phyloP scores from a whole-genome alignment of 1,139 yeast species.

The Blastobotrys petasosporus region DNA sequence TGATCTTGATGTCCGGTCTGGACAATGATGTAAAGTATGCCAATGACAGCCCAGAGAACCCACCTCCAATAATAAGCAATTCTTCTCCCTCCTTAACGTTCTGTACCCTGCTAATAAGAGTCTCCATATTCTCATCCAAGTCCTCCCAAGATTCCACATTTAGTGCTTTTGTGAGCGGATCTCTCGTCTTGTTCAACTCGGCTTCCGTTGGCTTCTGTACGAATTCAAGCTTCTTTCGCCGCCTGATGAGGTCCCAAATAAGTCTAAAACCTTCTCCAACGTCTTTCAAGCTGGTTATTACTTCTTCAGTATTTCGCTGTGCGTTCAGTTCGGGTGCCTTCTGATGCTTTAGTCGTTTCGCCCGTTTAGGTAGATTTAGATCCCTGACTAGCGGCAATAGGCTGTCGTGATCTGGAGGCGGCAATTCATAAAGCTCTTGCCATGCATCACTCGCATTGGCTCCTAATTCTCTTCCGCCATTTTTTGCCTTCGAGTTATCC shows the following conservation, averaged over 20 bases:
- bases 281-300: conserved; percentile 6
- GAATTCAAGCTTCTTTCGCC: conserved; percentile 8
- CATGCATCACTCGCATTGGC: neutral
- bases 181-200: neutral
- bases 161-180: conserved; percentile 14
- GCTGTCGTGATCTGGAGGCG: conserved; percentile 9
- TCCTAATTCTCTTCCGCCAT: conserved; percentile 7
- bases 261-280: conserved; percentile 10
- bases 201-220: conserved; percentile 1
- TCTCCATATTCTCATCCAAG: conserved; percentile 24
- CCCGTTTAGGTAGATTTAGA: neutral
- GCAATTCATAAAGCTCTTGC: conserved; percentile 8
- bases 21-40: conserved; percentile 65
- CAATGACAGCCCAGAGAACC: conserved; percentile 77
- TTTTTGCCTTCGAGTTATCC: neutral
- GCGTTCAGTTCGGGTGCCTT: neutral
- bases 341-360: neutral
- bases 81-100: conserved; percentile 26
- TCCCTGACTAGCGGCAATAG: conserved; percentile 12
- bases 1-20: conserved; percentile 58
- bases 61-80: conserved; percentile 62
- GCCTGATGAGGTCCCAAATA: conserved; percentile 7
- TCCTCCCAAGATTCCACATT: conserved; percentile 19
- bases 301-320: neutral
- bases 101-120: conserved; percentile 25